These are phyloP conservation scores for Talaromyces sp. DNA, from an alignment of 2,329 filamentous ascomycete species.

Conservation along the genomic window DNA sequence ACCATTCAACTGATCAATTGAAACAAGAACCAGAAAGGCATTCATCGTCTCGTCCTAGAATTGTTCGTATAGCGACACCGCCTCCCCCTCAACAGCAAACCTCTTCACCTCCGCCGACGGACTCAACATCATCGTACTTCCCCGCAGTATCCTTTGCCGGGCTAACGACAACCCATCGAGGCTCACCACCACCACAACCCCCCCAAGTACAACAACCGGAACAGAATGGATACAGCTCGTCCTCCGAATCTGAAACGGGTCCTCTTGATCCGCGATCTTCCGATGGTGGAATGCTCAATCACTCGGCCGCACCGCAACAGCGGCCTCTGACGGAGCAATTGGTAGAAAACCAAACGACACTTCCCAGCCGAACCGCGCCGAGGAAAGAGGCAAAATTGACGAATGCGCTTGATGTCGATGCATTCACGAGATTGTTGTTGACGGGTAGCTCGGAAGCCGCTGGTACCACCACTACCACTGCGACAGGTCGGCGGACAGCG, in stretches of 20 bases:
- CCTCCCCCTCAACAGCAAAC: constrained; percentile 37
- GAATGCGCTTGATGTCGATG: constrained; percentile 66
- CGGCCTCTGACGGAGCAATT: not conserved
- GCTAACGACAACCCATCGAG: constrained; percentile 19
- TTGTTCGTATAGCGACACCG: constrained; percentile 39
- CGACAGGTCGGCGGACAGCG: not conserved
- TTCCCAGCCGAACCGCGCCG: not conserved
- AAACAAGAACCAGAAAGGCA: not conserved
- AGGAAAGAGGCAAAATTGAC: not conserved
- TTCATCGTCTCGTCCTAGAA: constrained; percentile 20
- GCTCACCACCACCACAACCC: constrained; percentile 17
- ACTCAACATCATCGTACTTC: constrained; percentile 16
- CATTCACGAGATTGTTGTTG: constrained; percentile 71
- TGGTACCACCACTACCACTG: not conserved
- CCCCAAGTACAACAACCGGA: not conserved
- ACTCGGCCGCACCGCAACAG: not conserved
- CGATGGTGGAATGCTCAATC: constrained; percentile 1
- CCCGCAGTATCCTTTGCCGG: constrained; percentile 19
- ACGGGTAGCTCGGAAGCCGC: constrained; percentile 59
- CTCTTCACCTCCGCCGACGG: constrained; percentile 24
- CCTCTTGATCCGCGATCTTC: constrained; percentile 37
- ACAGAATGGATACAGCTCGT: constrained; percentile 22
- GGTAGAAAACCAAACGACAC: not conserved
- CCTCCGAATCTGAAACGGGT: constrained; percentile 33
- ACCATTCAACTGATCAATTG: not conserved